A percentile compares a stretch with the other conserved stretches of the same genome.
phyloP scores from a whole-genome alignment of 2,329 filamentous ascomycete species.

The Penicillium hesseltinei region DNA sequence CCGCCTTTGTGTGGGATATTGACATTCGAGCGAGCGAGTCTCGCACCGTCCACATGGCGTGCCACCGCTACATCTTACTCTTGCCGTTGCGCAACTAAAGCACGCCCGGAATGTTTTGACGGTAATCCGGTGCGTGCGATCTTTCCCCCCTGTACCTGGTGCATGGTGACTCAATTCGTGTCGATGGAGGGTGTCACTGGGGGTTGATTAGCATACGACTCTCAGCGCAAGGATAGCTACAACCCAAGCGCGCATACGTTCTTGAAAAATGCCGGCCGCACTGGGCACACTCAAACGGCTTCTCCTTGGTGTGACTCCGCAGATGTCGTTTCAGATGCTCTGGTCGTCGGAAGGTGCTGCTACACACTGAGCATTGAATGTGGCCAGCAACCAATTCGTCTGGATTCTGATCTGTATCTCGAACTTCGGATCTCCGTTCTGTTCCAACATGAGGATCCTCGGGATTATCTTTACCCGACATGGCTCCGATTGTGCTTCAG shows the following conservation, averaged over 20 bases:
- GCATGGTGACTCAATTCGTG: slow-evolving; percentile 42
- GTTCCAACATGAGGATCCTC: slow-evolving; percentile 7
- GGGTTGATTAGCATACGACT: not conserved
- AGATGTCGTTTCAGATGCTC: slow-evolving; percentile 45
- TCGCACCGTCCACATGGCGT: slow-evolving; percentile 39
- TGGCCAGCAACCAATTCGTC: slow-evolving; percentile 19
- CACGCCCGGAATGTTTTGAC: slow-evolving; percentile 45
- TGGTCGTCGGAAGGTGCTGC: slow-evolving; percentile 39
- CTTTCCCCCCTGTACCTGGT: slow-evolving; percentile 33
- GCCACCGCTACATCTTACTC: slow-evolving; percentile 42
- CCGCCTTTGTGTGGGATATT: slow-evolving; percentile 41
- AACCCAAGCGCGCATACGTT: slow-evolving; percentile 32
- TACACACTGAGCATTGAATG: slow-evolving; percentile 37
- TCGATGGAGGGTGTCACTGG: slow-evolving; percentile 41
- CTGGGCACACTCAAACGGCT: slow-evolving; percentile 40
- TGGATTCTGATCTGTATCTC: slow-evolving; percentile 4
- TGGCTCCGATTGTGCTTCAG: slow-evolving; percentile 59
- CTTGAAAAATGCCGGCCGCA: slow-evolving; percentile 45
- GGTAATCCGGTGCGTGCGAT: slow-evolving; percentile 41
- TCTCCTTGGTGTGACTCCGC: slow-evolving; percentile 43
- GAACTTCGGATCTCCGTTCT: not conserved
- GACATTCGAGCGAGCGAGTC: slow-evolving; percentile 37
- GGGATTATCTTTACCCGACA: slow-evolving; percentile 30
- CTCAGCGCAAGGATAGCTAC: not conserved
- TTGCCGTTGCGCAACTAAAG: slow-evolving; percentile 40